Base-by-base conservation (phyloP, 2,329 filamentous ascomycete genomes). In the Talaromyces amestolkiae region DNA sequence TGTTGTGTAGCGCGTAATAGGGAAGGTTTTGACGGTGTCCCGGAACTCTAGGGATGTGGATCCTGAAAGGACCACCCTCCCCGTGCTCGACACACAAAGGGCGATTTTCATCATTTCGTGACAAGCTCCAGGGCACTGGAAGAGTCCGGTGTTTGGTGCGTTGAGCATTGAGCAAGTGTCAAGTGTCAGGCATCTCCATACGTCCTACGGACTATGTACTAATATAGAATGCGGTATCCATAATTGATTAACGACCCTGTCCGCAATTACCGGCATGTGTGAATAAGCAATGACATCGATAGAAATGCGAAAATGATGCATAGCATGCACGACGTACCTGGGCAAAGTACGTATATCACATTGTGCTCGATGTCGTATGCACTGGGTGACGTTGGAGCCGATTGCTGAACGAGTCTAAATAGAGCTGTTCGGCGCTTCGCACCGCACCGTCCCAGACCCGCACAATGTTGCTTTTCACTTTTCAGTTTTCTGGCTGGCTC, bases 1-100 rank as follows among this genome's bases (percentile, higher is more conserved):
- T 58, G n/a, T 13, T 37, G 54, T 39, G 33, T 17, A 10, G n/a
- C 22, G 31, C 24, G 59, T 61, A 22, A 13, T 3, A 49, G 19
- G 39, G 54, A 54, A 33, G 47, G 47, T 35, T 56, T 59, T 51
- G 53, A 59, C 33, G 54, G 63, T 15, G 27, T 45, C 19, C 35
- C 64, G 64, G 64, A 62, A 65, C 58, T 24, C 45, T 24, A 58
- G 64, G 64, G 58, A 61, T 65, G 58, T 65, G 64, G 64, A 58
- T 22, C 58, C 51, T 22, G n/a, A 17, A 3, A 56, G 33, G 27
- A 56, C 51, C 51, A 22, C 49, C 8, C 37, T 22, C 53, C 53
- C 53, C 53, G 53, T 56, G 53, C 53, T 37, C 49, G 17, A 53
- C 51, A 54, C 49, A 31, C 51, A 54, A 54, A 35, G 51, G 51